Percentiles rank a stretch among this genome's conserved stretches.
These are phyloP conservation scores for Mortierella sp. DNA, from an alignment of 371 early-diverging fungal species.

Conservation along the genomic window DNA sequence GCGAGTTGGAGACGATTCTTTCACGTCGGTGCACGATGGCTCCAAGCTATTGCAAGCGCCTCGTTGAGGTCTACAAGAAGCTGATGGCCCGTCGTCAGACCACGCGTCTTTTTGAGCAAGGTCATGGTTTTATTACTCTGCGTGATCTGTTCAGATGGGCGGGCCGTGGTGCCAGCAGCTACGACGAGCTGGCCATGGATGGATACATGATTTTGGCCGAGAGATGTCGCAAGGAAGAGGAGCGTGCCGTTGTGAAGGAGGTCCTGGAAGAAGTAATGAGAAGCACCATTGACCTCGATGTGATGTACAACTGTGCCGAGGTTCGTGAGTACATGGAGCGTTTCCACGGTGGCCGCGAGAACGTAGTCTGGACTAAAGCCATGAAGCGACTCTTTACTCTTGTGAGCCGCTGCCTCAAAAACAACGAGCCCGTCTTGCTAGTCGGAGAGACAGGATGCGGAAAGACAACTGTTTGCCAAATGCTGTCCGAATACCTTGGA, in stretches of 20 bases:
- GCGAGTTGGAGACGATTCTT: conserved; percentile 91
- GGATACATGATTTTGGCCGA: conserved; percentile 98
- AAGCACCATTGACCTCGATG: conserved; percentile 73
- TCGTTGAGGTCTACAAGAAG: conserved; percentile 90
- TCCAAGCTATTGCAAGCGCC: conserved; percentile 88
- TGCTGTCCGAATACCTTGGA: conserved; percentile 76
- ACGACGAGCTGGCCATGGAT: conserved; percentile 88
- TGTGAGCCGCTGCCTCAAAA: conserved; percentile 83
- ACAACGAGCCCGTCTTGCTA: conserved; percentile 96
- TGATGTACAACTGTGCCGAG: conserved; percentile 72
- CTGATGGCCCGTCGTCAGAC: conserved; percentile 85
- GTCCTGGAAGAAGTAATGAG: conserved; percentile 89
- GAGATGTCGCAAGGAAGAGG: conserved; percentile 87
- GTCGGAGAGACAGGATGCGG: conserved; percentile 99
- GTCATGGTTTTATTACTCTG: conserved; percentile 94
- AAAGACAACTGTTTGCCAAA: conserved; percentile 98
- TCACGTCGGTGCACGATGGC: conserved; percentile 88
- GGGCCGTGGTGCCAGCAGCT: conserved; percentile 81
- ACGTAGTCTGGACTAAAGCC: conserved; percentile 94
- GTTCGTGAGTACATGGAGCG: conserved; percentile 67
- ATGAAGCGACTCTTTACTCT: conserved; percentile 94
- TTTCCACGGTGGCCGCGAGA: conserved; percentile 46
- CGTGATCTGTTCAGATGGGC: conserved; percentile 99
- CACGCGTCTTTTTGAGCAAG: conserved; percentile 93
- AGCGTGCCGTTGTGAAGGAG: conserved; percentile 84